Conservation (phyloP, 768 basidiomycete species). For the Mycena floridula region DNA sequence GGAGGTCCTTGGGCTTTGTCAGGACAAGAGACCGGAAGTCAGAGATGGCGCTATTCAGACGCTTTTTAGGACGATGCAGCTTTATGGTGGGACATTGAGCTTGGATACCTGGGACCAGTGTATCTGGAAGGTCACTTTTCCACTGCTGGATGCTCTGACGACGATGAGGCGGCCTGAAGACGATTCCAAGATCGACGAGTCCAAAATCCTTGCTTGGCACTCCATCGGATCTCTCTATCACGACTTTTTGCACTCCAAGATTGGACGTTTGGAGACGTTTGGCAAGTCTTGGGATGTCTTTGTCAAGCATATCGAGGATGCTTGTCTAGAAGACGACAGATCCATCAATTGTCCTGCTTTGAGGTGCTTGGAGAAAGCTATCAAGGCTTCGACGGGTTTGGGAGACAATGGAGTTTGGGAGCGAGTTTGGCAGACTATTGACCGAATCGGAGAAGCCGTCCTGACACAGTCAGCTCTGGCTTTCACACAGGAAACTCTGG, state of each 20-base stretch:
- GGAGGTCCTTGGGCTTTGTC: slow-evolving; percentile 78
- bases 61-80: slow-evolving; percentile 86
- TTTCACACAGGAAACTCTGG: slow-evolving; percentile 82
- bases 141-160: slow-evolving; percentile 69
- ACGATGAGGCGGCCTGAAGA: slow-evolving; percentile 38
- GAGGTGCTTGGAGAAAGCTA: slow-evolving; percentile 74
- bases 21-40: slow-evolving; percentile 81
- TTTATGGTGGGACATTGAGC: slow-evolving; percentile 86
- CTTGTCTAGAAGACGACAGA: slow-evolving; percentile 63
- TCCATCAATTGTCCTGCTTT: slow-evolving; percentile 77
- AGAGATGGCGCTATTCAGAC: slow-evolving; percentile 94
- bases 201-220: slow-evolving; percentile 77
- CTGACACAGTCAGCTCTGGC: slow-evolving; percentile 28
- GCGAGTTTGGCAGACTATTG: slow-evolving; percentile 65
- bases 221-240: slow-evolving; percentile 81
- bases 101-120: slow-evolving; percentile 84
- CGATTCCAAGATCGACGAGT: slow-evolving; percentile 74
- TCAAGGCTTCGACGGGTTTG: slow-evolving; percentile 49
- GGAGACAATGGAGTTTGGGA: slow-evolving; percentile 44
- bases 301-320: slow-evolving; percentile 62
- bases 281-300: slow-evolving; percentile 69
- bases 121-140: slow-evolving; percentile 88
- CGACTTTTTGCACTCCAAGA: slow-evolving; percentile 69
- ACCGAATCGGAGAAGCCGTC: slow-evolving; percentile 53
- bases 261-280: slow-evolving; percentile 71